Conservation (phyloP, 495 filamentous ascomycete genomes). For the Aspergillus kassunensis region DNA sequence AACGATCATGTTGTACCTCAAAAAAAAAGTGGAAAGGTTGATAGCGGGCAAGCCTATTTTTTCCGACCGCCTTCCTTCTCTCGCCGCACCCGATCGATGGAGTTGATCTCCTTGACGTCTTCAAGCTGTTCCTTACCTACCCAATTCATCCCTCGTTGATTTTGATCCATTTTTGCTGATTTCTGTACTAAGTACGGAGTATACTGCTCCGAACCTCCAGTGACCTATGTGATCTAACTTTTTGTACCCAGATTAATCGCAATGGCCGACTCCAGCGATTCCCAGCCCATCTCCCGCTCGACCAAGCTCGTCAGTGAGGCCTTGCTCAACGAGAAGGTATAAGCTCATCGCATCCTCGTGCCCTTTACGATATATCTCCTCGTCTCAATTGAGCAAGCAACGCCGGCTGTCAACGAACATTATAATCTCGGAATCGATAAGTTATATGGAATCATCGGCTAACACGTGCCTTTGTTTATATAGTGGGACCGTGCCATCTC, state of each 20-base stretch:
- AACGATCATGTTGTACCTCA: slow-evolving; percentile 12
- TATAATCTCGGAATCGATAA: neutral
- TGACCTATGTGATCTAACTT: neutral
- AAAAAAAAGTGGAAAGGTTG: slow-evolving; percentile 24
- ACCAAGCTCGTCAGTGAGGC: slow-evolving; percentile 86
- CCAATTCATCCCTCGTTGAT: slow-evolving; percentile 16
- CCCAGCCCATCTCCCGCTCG: slow-evolving; percentile 47
- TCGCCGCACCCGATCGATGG: slow-evolving; percentile 32
- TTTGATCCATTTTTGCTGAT: slow-evolving; percentile 7
- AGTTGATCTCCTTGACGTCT: slow-evolving; percentile 20
- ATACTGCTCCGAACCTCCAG: neutral
- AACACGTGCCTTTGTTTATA: slow-evolving; percentile 7
- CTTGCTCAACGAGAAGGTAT: slow-evolving; percentile 92
- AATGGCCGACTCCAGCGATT: slow-evolving; percentile 55
- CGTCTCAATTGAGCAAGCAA: neutral
- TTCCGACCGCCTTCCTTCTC: slow-evolving; percentile 42
- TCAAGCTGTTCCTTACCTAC: slow-evolving; percentile 14
- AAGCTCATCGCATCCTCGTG: neutral
- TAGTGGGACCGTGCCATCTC: slow-evolving; percentile 99
- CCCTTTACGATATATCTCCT: neutral
- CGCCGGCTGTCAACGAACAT: neutral
- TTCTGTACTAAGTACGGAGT: slow-evolving; percentile 13
- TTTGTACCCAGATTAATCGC: slow-evolving; percentile 26
- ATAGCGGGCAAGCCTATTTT: slow-evolving; percentile 28
- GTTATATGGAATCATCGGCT: neutral